Percentiles rank a stretch among this genome's conserved stretches.
Evolutionary conservation across 2,329 filamentous ascomycete species (phyloP).

Genomic region (Diplodia scrobiculata): DNA sequence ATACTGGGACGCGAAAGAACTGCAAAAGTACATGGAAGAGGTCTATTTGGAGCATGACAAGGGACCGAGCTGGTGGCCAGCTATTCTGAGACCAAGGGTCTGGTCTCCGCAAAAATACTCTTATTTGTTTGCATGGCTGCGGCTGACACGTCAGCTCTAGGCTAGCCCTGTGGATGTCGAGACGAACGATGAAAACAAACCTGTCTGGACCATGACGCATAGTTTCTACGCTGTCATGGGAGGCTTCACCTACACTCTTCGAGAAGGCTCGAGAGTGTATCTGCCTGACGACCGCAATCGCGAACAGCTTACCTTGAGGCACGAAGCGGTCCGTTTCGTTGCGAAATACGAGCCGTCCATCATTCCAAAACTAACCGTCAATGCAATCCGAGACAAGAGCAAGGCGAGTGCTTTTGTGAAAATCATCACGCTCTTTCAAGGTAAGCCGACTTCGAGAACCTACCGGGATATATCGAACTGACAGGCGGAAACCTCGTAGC

Average conservation of each 20-base stretch:
- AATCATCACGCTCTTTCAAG: slow-evolving; percentile 3
- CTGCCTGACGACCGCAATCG: not conserved
- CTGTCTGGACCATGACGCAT: slow-evolving; percentile 32
- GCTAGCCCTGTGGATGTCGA: not conserved
- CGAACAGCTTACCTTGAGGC: slow-evolving; percentile 23
- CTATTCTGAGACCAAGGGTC: slow-evolving; percentile 6
- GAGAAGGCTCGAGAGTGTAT: not conserved
- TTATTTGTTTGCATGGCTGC: not conserved
- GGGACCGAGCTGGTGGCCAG: slow-evolving; percentile 5
- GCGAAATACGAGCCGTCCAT: slow-evolving; percentile 12
- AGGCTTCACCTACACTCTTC: slow-evolving; percentile 30
- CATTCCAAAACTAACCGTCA: slow-evolving; percentile 15
- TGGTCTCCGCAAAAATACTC: not conserved
- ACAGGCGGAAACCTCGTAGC: not conserved
- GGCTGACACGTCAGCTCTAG: not conserved
- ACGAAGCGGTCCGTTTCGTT: slow-evolving; percentile 18
- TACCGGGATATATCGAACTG: not conserved
- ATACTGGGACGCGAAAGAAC: not conserved
- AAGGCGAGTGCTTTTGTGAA: slow-evolving; percentile 16
- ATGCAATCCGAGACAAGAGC: slow-evolving; percentile 29
- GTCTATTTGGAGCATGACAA: not conserved
- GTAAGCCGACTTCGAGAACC: not conserved
- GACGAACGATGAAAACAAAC: not conserved
- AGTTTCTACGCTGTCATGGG: slow-evolving; percentile 33
- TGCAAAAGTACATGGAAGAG: slow-evolving; percentile 9